Percentiles rank a stretch among this genome's conserved stretches.
phyloP scores from a whole-genome alignment of 345 rosid genomes.

The Crucihimalaya himalaica region DNA sequence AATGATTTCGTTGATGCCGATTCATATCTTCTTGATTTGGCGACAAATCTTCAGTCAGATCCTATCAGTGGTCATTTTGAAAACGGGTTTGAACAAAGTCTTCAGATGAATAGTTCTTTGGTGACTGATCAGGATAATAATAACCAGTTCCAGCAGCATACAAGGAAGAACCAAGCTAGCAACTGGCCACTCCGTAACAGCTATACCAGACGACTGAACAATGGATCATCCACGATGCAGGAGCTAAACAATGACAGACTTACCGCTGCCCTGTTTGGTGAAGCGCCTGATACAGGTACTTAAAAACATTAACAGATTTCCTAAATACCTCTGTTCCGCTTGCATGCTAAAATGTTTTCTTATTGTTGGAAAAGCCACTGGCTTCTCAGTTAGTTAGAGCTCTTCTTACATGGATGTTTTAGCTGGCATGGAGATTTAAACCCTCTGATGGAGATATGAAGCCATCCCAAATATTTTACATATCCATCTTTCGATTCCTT shows the following conservation, averaged over 20 bases:
- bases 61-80: constrained; percentile 1
- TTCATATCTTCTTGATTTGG: constrained; percentile 24
- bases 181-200: constrained; percentile 41
- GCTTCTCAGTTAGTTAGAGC: not conserved
- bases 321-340: not conserved
- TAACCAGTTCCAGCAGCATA: constrained; percentile 41
- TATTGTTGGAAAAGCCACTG: not conserved
- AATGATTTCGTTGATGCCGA: constrained; percentile 43
- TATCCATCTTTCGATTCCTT: not conserved
- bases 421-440: not conserved
- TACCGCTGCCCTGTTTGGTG: not conserved
- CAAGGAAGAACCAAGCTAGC: constrained; percentile 32
- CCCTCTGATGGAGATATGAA: not conserved
- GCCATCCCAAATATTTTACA: not conserved
- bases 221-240: constrained; percentile 45
- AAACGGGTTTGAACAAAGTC: constrained; percentile 35
- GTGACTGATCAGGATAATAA: constrained; percentile 15
- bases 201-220: constrained; percentile 33
- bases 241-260: constrained; percentile 40
- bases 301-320: not conserved
- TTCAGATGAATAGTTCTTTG: constrained; percentile 21
- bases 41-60: constrained; percentile 9
- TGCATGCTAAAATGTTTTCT: not conserved
- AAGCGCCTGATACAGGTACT: constrained; percentile 22
- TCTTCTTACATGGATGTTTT: not conserved